phyloP scores from a whole-genome alignment of 1,284 basidiomycete species.

The Coniophora puteana region DNA sequence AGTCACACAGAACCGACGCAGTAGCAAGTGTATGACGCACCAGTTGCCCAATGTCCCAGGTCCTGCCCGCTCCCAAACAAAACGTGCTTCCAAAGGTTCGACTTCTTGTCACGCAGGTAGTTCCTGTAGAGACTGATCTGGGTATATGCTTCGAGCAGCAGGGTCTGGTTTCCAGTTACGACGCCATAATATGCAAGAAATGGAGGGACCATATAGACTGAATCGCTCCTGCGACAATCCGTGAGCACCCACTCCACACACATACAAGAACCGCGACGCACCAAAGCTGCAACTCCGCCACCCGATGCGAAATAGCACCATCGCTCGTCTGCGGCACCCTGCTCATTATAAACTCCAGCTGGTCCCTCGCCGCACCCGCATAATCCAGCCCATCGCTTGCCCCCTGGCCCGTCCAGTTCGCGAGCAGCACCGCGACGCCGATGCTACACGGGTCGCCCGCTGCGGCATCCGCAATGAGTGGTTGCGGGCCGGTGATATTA shows the following conservation, averaged over 20 bases:
- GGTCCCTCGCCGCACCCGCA: conserved; percentile 60
- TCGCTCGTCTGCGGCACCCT: conserved; percentile 64
- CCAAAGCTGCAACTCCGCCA: conserved; percentile 67
- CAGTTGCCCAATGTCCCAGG: conserved; percentile 72
- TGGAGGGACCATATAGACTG: conserved; percentile 87
- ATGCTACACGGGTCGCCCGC: conserved; percentile 83
- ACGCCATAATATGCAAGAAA: conserved; percentile 90
- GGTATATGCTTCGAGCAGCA: conserved; percentile 69
- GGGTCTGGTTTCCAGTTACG: conserved; percentile 58
- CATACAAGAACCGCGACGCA: too few relatives aligned
- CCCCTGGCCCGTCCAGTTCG: conserved; percentile 62
- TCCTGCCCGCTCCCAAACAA: conserved; percentile 51
- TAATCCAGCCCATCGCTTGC: conserved; percentile 46
- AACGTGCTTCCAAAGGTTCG: conserved; percentile 71
- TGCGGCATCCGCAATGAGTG: conserved; percentile 50
- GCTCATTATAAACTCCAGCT: conserved; percentile 70
- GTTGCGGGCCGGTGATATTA: conserved; percentile 42
- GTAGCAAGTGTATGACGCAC: conserved; percentile 29
- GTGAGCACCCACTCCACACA: too few relatives aligned
- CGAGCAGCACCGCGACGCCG: conserved; percentile 76
- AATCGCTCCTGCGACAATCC: conserved; percentile 57
- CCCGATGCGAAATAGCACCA: conserved; percentile 82
- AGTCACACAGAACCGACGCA: not conserved
- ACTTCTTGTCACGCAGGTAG: conserved; percentile 46
- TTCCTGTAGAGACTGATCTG: conserved; percentile 80